These are phyloP conservation scores for Colletotrichum spaethianum DNA, from an alignment of 2,329 filamentous ascomycete genomes.

Conservation along the genomic window DNA sequence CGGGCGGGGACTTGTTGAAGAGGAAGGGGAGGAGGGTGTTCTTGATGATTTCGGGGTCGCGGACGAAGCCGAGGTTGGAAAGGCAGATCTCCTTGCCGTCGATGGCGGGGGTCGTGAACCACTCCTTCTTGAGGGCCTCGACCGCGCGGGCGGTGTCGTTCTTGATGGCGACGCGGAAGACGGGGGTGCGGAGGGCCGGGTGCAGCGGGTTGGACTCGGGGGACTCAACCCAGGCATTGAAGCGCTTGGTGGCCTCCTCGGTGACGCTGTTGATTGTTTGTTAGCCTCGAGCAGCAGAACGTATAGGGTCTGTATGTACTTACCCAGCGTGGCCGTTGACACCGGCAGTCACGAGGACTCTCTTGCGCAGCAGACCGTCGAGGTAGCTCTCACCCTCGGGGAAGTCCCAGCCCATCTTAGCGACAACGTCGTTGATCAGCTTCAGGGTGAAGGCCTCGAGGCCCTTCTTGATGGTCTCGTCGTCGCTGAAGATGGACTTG, in stretches of 20 bases:
- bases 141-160: constrained; percentile 78
- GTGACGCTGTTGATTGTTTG: constrained; percentile 66
- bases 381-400: constrained; percentile 85
- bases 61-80: constrained; percentile 80
- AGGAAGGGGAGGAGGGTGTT: constrained; percentile 81
- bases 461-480: constrained; percentile 78
- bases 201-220: constrained; percentile 79
- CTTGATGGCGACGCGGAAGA: constrained; percentile 85
- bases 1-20: constrained; percentile 74
- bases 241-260: constrained; percentile 82
- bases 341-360: constrained; percentile 83
- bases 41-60: constrained; percentile 76
- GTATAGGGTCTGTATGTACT: constrained; percentile 49
- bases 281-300: constrained; percentile 45
- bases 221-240: constrained; percentile 83
- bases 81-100: constrained; percentile 93
- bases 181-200: constrained; percentile 83
- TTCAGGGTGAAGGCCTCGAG: constrained; percentile 85
- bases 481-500: constrained; percentile 87
- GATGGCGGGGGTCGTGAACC: constrained; percentile 84
- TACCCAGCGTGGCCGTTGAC: constrained; percentile 82
- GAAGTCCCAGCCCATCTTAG: constrained; percentile 89
- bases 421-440: constrained; percentile 81
- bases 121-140: constrained; percentile 86
- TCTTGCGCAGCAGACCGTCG: constrained; percentile 84